Evolutionary conservation across 257 asterid species (phyloP), one percentile per base, ranked within the genome.

Genomic region (Primulina huaijiensis): DNA sequence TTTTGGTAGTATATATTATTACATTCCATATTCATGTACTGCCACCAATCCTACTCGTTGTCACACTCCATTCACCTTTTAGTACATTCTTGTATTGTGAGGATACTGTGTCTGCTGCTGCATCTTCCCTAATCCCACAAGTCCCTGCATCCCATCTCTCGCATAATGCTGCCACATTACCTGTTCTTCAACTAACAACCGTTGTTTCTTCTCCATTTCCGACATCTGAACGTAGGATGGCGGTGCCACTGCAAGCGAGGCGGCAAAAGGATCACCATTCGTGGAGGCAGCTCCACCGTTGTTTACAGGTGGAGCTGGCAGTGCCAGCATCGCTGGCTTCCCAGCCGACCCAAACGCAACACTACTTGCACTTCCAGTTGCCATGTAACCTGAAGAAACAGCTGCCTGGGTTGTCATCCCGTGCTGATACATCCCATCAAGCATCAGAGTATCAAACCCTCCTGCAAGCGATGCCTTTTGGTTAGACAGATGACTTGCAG

Each of bases 191-290:
- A 75, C 84, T 35, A 86, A 76, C 72, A 88, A 65, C 65, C 83
- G 81, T 55, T 85, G 98, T 80, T 92, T 94, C 82, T 84, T 91
- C 82, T 94, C 99, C 89, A 91, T 76, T 35, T 91, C 99, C 7
- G 97, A 82, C 95, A 91, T 88, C 76, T 94, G 98, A 75, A 94
- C 97, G 11, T 88, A 91, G 1, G 98, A 17, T 2, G 99, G 98
- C 8, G 97, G 96, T 0, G 96, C 86, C 25, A 94, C 58, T 5
- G 76, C 70, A 0, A 94, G 78, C 3, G 99, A 91, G 27, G 97
- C 97, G 0, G 93, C 87, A 67, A 85, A 88, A 2, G 92, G 95
- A 67, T 88, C 95, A 1, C 58, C 16, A 21, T 72, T 76, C 6
- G 29, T 61, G 0, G 82, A 23, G 27, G 65, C 7, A 5, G 76